Evolutionary conservation across 352 stramenopile species (phyloP), one percentile per base, ranked within the genome.

Genomic region (Phytophthora syringae): DNA sequence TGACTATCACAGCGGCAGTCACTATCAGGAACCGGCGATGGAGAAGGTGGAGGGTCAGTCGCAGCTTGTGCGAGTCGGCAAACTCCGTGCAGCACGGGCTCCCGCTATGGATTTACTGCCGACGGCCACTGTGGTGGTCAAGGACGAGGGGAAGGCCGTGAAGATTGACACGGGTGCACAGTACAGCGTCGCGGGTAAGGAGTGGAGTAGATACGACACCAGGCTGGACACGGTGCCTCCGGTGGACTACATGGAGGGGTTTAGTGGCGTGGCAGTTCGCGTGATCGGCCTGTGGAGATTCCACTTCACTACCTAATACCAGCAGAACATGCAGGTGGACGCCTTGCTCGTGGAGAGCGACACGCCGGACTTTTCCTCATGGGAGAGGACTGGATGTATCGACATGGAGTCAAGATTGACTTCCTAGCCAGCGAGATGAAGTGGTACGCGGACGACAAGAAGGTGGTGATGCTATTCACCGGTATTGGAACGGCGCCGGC

Each of bases 381-480:
- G 0, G 50, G 50, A n/a, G 36, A 57, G 11, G 50, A 57, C 21
- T 57, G 50, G 50, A 57, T 58, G 50, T 42, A 34, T n/a, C n/a
- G n/a, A n/a, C n/a, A 45, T n/a, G n/a, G n/a, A n/a, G n/a, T n/a
- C n/a, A n/a, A n/a, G n/a, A n/a, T n/a, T n/a, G n/a, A n/a, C n/a
- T n/a, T n/a, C n/a, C n/a, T n/a, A n/a, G n/a, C n/a, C n/a, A n/a
- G n/a, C n/a, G n/a, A n/a, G n/a, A n/a, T n/a, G n/a, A n/a, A n/a
- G n/a, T n/a, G n/a, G n/a, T n/a, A n/a, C n/a, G n/a, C n/a, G n/a
- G n/a, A n/a, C n/a, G n/a, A n/a, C n/a, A n/a, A n/a, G n/a, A n/a
- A n/a, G n/a, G n/a, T n/a, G n/a, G n/a, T n/a, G n/a, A n/a, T n/a
- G n/a, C n/a, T n/a, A n/a, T n/a, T n/a, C n/a, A n/a, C n/a, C n/a